phyloP scores from a whole-genome alignment of 1,139 yeast genomes.

The Yamadazyma spencermartinsiae region DNA sequence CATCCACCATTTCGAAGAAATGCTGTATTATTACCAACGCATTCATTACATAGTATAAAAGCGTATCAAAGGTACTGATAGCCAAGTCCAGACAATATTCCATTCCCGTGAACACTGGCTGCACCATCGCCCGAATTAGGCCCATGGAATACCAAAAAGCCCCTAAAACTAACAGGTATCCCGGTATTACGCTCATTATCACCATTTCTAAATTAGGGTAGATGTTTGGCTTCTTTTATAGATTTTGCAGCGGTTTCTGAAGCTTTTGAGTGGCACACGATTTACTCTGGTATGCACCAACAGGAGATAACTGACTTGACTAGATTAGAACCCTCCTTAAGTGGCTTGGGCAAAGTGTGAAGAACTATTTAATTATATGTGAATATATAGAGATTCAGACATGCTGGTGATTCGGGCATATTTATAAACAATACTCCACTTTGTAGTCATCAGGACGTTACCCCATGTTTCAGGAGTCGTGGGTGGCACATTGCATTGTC shows the following conservation, averaged over 20 bases:
- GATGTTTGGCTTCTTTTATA: too few relatives aligned
- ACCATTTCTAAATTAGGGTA: not conserved
- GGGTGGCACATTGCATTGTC: too few relatives aligned
- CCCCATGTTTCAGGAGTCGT: slow-evolving; percentile 1
- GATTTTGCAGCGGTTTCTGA: too few relatives aligned
- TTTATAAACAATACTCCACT: slow-evolving; percentile 1
- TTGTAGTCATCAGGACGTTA: not conserved
- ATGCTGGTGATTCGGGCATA: too few relatives aligned
- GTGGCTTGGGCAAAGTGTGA: too few relatives aligned
- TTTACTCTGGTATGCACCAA: too few relatives aligned
- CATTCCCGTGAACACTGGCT: not conserved
- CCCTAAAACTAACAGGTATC: not conserved
- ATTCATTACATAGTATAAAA: slow-evolving; percentile 30
- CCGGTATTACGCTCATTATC: not conserved
- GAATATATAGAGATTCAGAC: too few relatives aligned
- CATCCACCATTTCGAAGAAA: slow-evolving; percentile 25
- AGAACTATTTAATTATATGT: too few relatives aligned
- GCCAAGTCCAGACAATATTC: not conserved
- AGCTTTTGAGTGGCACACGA: too few relatives aligned
- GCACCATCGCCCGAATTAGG: not conserved
- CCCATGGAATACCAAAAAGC: not conserved
- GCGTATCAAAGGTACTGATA: slow-evolving; percentile 22
- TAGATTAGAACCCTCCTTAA: too few relatives aligned
- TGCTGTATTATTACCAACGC: slow-evolving; percentile 25
- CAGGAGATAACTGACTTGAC: too few relatives aligned